A percentile compares a stretch with the other conserved stretches of the same genome.
Evolutionary conservation across 257 asterid species (phyloP).

Genomic region (Eucommia ulmoides): DNA sequence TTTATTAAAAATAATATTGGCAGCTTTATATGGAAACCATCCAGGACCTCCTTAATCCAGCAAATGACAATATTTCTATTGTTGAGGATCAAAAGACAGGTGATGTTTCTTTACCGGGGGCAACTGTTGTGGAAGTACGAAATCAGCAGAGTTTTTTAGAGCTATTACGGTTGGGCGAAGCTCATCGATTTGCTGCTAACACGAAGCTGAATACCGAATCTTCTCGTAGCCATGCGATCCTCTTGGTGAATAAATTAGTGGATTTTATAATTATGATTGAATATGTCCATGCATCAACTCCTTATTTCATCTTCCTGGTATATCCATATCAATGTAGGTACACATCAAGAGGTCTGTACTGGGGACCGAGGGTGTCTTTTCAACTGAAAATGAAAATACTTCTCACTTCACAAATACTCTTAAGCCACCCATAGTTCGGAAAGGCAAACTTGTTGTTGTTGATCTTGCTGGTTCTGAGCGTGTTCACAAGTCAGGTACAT

Average conservation of each 20-base stretch:
- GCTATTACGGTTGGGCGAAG: constrained; percentile 85
- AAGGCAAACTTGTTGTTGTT: constrained; percentile 86
- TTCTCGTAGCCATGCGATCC: constrained; percentile 99
- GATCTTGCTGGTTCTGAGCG: constrained; percentile 99
- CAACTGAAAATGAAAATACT: constrained; percentile 41
- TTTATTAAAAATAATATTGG: constrained; percentile 9
- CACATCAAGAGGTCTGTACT: constrained; percentile 71
- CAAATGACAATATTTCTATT: constrained; percentile 86
- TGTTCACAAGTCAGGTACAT: constrained; percentile 81
- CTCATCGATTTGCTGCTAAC: constrained; percentile 96
- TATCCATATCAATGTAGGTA: constrained; percentile 40
- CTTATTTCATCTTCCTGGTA: constrained; percentile 2
- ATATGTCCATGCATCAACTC: not conserved
- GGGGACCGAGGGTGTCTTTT: constrained; percentile 46
- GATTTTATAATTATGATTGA: not conserved
- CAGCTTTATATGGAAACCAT: constrained; percentile 96
- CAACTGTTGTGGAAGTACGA: constrained; percentile 68
- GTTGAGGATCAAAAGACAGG: constrained; percentile 94
- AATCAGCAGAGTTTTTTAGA: constrained; percentile 86
- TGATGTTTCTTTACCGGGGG: constrained; percentile 98
- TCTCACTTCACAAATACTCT: constrained; percentile 46
- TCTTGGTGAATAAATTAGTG: constrained; percentile 51
- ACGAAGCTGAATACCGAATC: constrained; percentile 96
- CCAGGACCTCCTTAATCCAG: constrained; percentile 89
- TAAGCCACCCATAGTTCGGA: constrained; percentile 76